Base-by-base conservation (phyloP, 495 filamentous ascomycete genomes). In the Amorphotheca resinae region DNA sequence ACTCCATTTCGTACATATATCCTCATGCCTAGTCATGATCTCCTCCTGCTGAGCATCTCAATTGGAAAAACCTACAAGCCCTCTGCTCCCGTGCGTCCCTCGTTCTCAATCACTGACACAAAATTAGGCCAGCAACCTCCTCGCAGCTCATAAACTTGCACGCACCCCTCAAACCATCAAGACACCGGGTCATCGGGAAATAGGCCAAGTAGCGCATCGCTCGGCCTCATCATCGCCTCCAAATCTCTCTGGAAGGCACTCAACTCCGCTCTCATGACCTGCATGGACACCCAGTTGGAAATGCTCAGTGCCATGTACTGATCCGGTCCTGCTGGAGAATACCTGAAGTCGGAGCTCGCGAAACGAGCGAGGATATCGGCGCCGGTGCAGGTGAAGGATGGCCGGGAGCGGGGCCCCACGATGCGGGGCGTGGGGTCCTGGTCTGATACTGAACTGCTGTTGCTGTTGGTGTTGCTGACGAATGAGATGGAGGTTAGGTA, bases 291-390 rank as follows among this genome's bases (percentile, higher is more conserved):
- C 45, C 45, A 53, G 16, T 45, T 49, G 5, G 22, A 22, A 9
- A 49, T 32, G 4, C 36, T 45, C 18, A 53, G 26, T 17, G 20
- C 41, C 41, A 45, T 38, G 22, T 32, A 38, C 0, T 38, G 2
- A 30, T 48, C 33, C 4, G 50, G 50, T 18, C 44, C 50, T 8
- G 11, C 2, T 12, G 50, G 45, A 8, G 36, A 28, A 15, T 45
- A 52, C 9, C 25, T 14, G 17, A 47, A 33, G 26, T 44, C 44
- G 7, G 16, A 20, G 1, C 2, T 8, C 14, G 34, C 8, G 20
- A 44, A 40, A 9, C 44, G 49, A 2, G 33, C 34, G 1, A 44
- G 22, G 17, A 51, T 43, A 3, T 39, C 38, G 6, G 34, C 18
- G 6, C 48, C 44, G 2, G 43, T 35, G 16, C 44, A 47, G 6